Base-by-base conservation (phyloP, 192 early-diverging fungal genomes). In the Oehlia diaphana region DNA sequence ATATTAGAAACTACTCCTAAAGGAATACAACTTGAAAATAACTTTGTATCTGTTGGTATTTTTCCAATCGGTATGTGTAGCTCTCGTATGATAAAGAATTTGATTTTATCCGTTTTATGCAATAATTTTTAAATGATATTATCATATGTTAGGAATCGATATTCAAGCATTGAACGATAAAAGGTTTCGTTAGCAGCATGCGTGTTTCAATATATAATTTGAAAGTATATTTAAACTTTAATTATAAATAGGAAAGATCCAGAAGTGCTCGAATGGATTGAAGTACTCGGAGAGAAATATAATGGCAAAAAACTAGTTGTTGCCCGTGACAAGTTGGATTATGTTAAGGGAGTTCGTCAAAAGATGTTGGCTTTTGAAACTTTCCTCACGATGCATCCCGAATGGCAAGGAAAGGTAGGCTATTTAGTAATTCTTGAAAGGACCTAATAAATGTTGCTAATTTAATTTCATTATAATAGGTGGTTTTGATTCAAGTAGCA, bases 281-380 rank as follows among this genome's bases (percentile, higher is more conserved):
- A 89, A 61, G 86, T 93, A 31, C 88, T 99, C 21, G 87, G 87
- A 64, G 94, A 96, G 63, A 90, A 96, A 78, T 99, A 97, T 82
- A 89, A 92, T n/a, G 97, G 92, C 0, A 97, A 97, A 80, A 93
- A 95, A 77, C 85, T 99, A 74, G 93, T 99, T 81, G 93, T 98
- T 62, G 96, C 96, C 0, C 89, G 96, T 26, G 98, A 99, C 87
- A 98, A 98, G 87, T 88, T 98, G 66, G 97, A 99, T 87, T 93
- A 94, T 76, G 91, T 98, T 80, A 98, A 98, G 80, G 97, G 96
- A 16, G 95, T 99, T 42, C 92, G 93, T 44, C 97, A 99, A 84
- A 98, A 98, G 86, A 83, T 99, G 82, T 86, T 94, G 6, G 94
- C 96, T 0, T 99, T 96, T 85, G 96, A 98, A 78, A 90, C 89